Conservation (phyloP, 441 rosid species). For the Populus hybrid region DNA sequence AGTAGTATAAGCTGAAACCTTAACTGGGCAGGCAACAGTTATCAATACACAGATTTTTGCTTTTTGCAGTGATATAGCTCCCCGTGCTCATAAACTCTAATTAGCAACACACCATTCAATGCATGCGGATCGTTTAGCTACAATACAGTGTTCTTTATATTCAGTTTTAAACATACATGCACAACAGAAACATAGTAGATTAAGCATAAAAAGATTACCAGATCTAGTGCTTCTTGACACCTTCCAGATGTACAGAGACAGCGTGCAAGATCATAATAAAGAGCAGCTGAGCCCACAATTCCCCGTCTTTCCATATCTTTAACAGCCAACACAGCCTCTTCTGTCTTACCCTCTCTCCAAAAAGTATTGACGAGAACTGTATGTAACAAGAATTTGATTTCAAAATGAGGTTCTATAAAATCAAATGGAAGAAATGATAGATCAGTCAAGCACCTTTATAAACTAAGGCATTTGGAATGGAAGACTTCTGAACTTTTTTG, state of each 20-base stretch:
- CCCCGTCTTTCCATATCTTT: slow-evolving; percentile 88
- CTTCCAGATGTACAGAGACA: slow-evolving; percentile 92
- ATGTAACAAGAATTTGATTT: slow-evolving; percentile 19
- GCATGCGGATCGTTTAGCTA: background rate
- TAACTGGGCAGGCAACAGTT: background rate
- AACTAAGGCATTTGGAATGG: slow-evolving; percentile 76
- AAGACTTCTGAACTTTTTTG: slow-evolving; percentile 68
- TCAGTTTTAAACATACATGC: background rate
- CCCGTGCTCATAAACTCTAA: too few relatives aligned
- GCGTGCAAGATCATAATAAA: slow-evolving; percentile 92
- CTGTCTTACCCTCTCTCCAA: slow-evolving; percentile 80
- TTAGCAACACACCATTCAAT: background rate
- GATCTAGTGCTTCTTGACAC: slow-evolving; percentile 71
- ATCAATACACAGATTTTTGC: background rate
- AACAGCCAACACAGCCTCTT: slow-evolving; percentile 72
- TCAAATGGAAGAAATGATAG: slow-evolving; percentile 13
- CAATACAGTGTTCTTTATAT: background rate
- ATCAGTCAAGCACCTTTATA: slow-evolving; percentile 59
- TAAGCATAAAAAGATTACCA: slow-evolving; percentile 40
- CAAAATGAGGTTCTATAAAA: slow-evolving; percentile 15
- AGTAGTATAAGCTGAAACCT: background rate
- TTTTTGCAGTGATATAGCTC: too few relatives aligned
- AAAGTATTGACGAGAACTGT: slow-evolving; percentile 82
- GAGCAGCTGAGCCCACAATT: slow-evolving; percentile 93
- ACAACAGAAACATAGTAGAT: background rate